Evolutionary conservation across 2,329 filamentous ascomycete species (phyloP), one percentile per base, ranked within the genome.

Genomic region (Penicillium sp.): DNA sequence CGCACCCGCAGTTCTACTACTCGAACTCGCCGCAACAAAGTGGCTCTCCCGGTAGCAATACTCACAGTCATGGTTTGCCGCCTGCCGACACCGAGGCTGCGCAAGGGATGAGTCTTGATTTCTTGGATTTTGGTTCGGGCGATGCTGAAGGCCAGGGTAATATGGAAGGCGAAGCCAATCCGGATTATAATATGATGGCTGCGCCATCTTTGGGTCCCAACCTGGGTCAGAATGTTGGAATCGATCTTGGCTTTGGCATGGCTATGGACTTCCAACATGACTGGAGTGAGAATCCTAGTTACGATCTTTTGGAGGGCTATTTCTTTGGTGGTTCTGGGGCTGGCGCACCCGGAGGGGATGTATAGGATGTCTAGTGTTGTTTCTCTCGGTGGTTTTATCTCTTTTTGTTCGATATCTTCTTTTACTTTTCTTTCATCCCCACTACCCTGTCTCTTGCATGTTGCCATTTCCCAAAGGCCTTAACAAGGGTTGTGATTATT

Each of bases 271-370:
- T 74, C 54, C 76, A 79, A 59, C 78, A 81, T 68, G 78, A 81
- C 63, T 80, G 78, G 78, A 78, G 74, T 51, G 78, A 81, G 55
- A 77, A 77, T 41, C 70, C 72, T 23, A 76, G 76, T 49, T 76
- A 78, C 64, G 81, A 83, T 74, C 64, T 84, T 33, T 79, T 83
- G 62, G 80, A 83, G 64, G 82, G 80, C 4, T 84, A 81, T 67
- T 84, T 83, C 68, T 83, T 84, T 71, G 82, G 82, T 10, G 77
- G 75, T 27, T 68, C 65, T n/a, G 70, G 69, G 7, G 60, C 65
- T 27, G 71, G 70, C n/a, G 61, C 67, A 38, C 41, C 66, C 27
- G 66, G 66, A 47, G 66, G 61, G 13, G 65, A 67, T 57, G 43
- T 48, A 23, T 65, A 55, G 31, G 19, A 5, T 17, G 43, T 41